Evolutionary conservation across 1,284 basidiomycete genomes (phyloP), one percentile per base, ranked within the genome.

Genomic region (Pseudozyma thailandica): DNA sequence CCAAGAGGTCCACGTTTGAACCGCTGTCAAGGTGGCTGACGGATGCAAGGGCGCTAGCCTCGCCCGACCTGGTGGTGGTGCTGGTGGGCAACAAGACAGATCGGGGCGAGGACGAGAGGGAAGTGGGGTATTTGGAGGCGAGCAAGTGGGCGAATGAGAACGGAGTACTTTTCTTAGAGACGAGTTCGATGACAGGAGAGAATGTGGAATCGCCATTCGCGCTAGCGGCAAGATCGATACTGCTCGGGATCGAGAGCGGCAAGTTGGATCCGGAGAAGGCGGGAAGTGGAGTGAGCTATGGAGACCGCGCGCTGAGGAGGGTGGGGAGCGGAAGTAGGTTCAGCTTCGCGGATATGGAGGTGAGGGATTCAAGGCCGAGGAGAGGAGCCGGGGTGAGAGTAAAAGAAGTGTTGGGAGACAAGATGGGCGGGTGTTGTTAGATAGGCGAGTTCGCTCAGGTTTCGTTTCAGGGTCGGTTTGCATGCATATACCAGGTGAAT

Each of bases 11-110:
- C 27, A 83, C 93, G 6, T 96, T 95, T 79, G 81, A 86, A 56
- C 91, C 92, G 76, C 85, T 96, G 45, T 88, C 89, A 47, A 87
- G 90, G 60, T 98, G 95, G 95, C 86, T 98, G 15, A 89, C 90
- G 6, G 95, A 98, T 82, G 94, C 93, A 21, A 87, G 92, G 65
- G 92, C 94, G 6, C 84, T 98, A 47, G 94, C 89, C 10, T 86
- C 92, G 57, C 90, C 93, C 7, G 90, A 97, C 79, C 86, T 97
- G 1, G 92, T 94, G 28, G 89, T 90, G 0, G 93, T 97, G 4
- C 85, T 98, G 4, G 94, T 98, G 6, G 95, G 95, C 28, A 98
- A 95, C 85, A 98, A 98, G 85, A 88, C 91, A 13, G 95, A 98
- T 82, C 87, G 89, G 68, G 94, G 65, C 15, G 66, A 96, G 74